These are phyloP conservation scores for Gossypium herbaceum DNA, from an alignment of 345 rosid genomes.

Conservation along the genomic window DNA sequence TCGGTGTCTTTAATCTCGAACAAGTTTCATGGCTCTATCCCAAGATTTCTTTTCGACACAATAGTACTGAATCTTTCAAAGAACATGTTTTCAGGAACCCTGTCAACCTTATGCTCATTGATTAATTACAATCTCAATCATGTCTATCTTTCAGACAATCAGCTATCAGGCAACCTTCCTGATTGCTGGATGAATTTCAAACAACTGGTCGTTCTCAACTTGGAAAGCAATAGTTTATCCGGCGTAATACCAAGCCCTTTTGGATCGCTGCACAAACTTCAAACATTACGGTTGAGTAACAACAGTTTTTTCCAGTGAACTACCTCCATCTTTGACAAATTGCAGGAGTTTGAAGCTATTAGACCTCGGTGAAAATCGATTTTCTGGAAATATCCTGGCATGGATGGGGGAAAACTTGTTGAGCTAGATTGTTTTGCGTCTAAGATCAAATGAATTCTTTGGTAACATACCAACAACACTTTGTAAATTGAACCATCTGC, in stretches of 20 bases:
- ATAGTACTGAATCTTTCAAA: not conserved
- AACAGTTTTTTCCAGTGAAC: not conserved
- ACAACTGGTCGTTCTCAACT: not conserved
- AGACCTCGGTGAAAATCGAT: not conserved
- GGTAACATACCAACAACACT: not conserved
- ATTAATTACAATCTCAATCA: not conserved
- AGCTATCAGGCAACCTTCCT: not conserved
- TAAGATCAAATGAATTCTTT: not conserved
- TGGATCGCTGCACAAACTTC: not conserved
- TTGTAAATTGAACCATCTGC: not conserved
- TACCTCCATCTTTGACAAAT: not conserved
- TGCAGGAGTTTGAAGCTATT: not conserved
- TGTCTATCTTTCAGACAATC: not conserved
- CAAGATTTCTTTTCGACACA: not conserved
- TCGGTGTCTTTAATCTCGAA: constrained; percentile 7
- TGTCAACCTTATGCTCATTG: not conserved
- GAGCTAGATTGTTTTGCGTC: not conserved
- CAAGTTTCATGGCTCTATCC: constrained; percentile 1
- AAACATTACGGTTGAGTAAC: not conserved
- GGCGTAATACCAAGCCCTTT: not conserved
- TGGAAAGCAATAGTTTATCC: not conserved
- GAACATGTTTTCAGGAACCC: not conserved
- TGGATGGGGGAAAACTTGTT: not conserved
- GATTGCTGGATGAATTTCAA: not conserved
- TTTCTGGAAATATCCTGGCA: not conserved